Percentiles rank a stretch among this genome's conserved stretches.
Conservation (phyloP, 495 filamentous ascomycete species). For the Cetradonia linearis region DNA sequence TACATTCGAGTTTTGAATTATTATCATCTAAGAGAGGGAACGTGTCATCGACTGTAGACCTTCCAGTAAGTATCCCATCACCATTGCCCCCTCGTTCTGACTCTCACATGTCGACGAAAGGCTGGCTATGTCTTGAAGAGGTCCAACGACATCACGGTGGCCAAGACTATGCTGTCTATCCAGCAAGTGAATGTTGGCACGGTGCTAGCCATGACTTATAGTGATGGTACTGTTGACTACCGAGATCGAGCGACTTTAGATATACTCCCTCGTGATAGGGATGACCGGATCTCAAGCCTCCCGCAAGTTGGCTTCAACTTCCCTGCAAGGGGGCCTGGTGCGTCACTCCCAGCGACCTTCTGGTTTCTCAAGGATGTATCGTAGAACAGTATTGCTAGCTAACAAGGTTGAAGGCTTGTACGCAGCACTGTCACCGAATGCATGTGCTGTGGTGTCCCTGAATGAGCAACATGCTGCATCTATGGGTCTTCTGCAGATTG, state of each 20-base stretch:
- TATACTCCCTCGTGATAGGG: slow-evolving; percentile 47
- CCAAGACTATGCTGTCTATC: slow-evolving; percentile 59
- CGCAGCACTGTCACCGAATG: slow-evolving; percentile 63
- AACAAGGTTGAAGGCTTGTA: slow-evolving; percentile 42
- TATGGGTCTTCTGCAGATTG: slow-evolving; percentile 52
- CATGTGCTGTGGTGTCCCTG: slow-evolving; percentile 53
- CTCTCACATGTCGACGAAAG: slow-evolving; percentile 29
- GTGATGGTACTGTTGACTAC: slow-evolving; percentile 69
- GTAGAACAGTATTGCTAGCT: neutral
- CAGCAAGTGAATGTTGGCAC: slow-evolving; percentile 55
- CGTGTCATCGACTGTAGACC: slow-evolving; percentile 34
- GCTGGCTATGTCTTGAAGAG: slow-evolving; percentile 50
- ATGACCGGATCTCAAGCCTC: slow-evolving; percentile 54
- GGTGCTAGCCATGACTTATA: slow-evolving; percentile 56
- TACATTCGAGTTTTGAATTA: slow-evolving; percentile 68
- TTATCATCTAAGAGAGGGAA: slow-evolving; percentile 54
- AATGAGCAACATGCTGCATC: slow-evolving; percentile 55
- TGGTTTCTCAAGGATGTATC: slow-evolving; percentile 24
- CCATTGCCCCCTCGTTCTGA: neutral
- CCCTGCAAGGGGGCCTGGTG: slow-evolving; percentile 39
- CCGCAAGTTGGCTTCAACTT: slow-evolving; percentile 68
- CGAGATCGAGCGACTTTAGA: slow-evolving; percentile 62
- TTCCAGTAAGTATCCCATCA: slow-evolving; percentile 24
- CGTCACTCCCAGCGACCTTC: slow-evolving; percentile 21
- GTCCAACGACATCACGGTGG: slow-evolving; percentile 51